Conservation (phyloP, 139 green algal genomes). For the Micractinium conductrix region DNA sequence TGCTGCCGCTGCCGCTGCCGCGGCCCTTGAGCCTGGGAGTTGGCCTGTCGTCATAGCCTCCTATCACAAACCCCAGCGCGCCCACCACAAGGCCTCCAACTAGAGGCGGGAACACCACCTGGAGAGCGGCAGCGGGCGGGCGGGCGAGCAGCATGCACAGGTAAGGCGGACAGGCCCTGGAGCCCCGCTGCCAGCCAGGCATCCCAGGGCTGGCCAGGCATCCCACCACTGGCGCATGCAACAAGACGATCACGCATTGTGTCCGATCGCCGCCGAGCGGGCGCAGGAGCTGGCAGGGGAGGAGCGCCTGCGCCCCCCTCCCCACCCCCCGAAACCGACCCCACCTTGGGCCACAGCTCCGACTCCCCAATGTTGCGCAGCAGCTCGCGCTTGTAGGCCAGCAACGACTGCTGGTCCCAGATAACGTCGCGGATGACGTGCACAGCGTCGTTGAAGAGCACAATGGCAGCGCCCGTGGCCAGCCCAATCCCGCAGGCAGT, state of each 20-base stretch:
- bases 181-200: too few relatives aligned
- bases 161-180: too few relatives aligned
- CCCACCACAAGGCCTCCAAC: constrained; percentile 40
- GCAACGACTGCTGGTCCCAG: constrained; percentile 38
- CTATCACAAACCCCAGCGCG: constrained; percentile 18
- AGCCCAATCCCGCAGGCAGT: constrained; percentile 59
- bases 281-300: too few relatives aligned
- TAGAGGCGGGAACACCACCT: constrained; percentile 46
- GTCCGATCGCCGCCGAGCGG: too few relatives aligned
- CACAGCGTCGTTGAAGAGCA: constrained; percentile 64
- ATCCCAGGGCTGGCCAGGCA: too few relatives aligned
- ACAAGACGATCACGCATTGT: too few relatives aligned
- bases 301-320: too few relatives aligned
- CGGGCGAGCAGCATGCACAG: too few relatives aligned
- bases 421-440: constrained; percentile 45
- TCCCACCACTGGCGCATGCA: too few relatives aligned
- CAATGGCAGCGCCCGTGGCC: constrained; percentile 54
- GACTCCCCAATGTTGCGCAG: constrained; percentile 21
- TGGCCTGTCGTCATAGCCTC: constrained; percentile 12
- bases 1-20: not conserved
- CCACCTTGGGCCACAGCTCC: constrained; percentile 32
- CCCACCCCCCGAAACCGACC: too few relatives aligned
- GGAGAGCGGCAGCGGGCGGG: too few relatives aligned
- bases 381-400: constrained; percentile 10
- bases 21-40: not conserved